These are phyloP conservation scores for Xenoacremonium recifei DNA, from an alignment of 2,329 filamentous ascomycete species.

Conservation along the genomic window DNA sequence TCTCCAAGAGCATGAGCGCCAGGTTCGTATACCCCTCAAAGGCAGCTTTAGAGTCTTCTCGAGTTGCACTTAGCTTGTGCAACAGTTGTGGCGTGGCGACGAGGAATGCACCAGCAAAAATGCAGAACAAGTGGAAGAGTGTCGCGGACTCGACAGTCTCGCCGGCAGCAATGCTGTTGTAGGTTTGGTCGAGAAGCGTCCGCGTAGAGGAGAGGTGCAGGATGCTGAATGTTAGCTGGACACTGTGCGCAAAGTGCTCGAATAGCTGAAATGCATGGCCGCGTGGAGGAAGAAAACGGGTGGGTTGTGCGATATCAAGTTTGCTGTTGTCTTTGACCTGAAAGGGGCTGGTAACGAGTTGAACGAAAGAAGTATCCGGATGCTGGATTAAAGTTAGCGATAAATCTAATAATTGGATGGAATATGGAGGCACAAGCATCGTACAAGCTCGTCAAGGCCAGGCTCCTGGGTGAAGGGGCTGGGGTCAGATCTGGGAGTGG, in stretches of 20 bases:
- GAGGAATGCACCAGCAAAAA: conserved; percentile 5
- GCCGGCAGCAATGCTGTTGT: not conserved
- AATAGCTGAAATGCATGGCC: conserved; percentile 3
- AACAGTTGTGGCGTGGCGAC: conserved; percentile 2
- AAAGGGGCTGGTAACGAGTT: too few species aligned
- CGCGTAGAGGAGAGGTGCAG: conserved; percentile 6
- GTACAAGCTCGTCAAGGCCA: not conserved
- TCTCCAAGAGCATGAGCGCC: conserved; percentile 3
- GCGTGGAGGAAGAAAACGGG: not conserved
- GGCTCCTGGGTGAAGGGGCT: too few species aligned
- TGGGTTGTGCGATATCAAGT: not conserved
- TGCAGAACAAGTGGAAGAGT: conserved; percentile 4
- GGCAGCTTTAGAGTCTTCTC: conserved; percentile 1
- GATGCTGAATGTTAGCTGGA: conserved; percentile 5
- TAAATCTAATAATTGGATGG: too few species aligned
- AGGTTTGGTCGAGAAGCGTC: conserved; percentile 4
- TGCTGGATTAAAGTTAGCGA: too few species aligned
- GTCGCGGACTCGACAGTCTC: not conserved
- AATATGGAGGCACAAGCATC: too few species aligned
- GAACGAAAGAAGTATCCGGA: too few species aligned
- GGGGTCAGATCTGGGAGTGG: too few species aligned
- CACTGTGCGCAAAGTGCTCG: conserved; percentile 3
- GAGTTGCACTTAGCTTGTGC: conserved; percentile 1
- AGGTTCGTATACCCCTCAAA: conserved; percentile 2
- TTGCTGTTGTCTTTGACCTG: too few species aligned